These are phyloP conservation scores for Starmerella geochares DNA, from an alignment of 805 yeast genomes.

Conservation along the genomic window DNA sequence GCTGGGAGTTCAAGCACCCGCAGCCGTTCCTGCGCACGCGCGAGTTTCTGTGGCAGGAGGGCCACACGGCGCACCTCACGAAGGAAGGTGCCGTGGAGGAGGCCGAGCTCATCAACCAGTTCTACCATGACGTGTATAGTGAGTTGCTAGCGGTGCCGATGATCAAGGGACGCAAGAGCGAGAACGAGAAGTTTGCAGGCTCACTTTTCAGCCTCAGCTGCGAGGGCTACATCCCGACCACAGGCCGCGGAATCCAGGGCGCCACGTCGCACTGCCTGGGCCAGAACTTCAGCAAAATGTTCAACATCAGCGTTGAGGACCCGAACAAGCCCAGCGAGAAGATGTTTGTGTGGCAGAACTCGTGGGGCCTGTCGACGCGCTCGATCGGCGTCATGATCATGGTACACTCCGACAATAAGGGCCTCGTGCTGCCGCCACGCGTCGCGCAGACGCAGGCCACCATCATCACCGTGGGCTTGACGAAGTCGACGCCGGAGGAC, in stretches of 20 bases:
- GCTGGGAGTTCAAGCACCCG: conserved; percentile 99
- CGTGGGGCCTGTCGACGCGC: conserved; percentile 98
- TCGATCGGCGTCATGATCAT: conserved; percentile 98
- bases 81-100: conserved; percentile 70
- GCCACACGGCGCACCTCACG: conserved; percentile 94
- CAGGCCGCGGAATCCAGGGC: conserved; percentile 99
- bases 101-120: conserved; percentile 75
- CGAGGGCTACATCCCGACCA: conserved; percentile 94
- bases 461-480: conserved; percentile 89
- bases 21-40: conserved; percentile 98
- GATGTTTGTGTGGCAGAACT: conserved; percentile 86
- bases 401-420: conserved; percentile 98
- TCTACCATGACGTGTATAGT: conserved; percentile 74
- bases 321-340: conserved; percentile 76
- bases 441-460: conserved; percentile 89
- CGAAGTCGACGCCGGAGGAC: conserved; percentile 72
- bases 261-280: conserved; percentile 98
- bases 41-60: conserved; percentile 99
- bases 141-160: conserved; percentile 96
- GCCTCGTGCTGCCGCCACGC: conserved; percentile 94
- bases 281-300: conserved; percentile 97
- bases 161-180: conserved; percentile 88
- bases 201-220: conserved; percentile 90
- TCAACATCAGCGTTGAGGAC: conserved; percentile 86
- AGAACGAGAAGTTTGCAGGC: conserved; percentile 97